These are phyloP conservation scores for Dothideomycetes sp. DNA, from an alignment of 2,329 filamentous ascomycete species.

Conservation along the genomic window DNA sequence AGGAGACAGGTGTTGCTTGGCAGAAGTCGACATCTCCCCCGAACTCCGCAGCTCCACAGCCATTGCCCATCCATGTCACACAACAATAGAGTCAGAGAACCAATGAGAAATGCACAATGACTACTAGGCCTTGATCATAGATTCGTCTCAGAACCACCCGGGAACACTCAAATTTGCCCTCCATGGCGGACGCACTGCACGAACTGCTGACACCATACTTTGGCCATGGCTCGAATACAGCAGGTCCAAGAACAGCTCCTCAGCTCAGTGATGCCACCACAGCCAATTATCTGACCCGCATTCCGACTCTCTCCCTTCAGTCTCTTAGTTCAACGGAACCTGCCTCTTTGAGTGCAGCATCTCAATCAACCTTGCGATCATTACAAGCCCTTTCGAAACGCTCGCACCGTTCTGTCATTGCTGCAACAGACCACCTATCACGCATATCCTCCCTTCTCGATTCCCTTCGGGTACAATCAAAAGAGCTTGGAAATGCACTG, in stretches of 20 bases:
- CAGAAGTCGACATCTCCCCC: too few species aligned
- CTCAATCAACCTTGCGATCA: conserved; percentile 71
- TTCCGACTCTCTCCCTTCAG: conserved; percentile 67
- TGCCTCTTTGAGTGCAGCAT: conserved; percentile 67
- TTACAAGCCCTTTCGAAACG: conserved; percentile 83
- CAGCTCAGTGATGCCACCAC: conserved; percentile 42
- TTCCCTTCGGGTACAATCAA: conserved; percentile 54
- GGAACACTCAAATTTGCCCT: too few species aligned
- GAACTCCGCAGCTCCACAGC: too few species aligned
- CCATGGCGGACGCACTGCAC: conserved; percentile 53
- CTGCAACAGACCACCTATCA: conserved; percentile 69
- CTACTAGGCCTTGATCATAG: too few species aligned
- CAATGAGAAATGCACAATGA: too few species aligned
- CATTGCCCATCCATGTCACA: too few species aligned
- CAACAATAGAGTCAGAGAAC: too few species aligned
- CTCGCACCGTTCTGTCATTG: conserved; percentile 76
- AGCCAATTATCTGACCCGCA: conserved; percentile 63
- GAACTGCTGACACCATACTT: conserved; percentile 61
- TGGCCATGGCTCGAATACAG: conserved; percentile 25
- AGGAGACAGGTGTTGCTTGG: too few species aligned
- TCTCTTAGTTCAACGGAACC: conserved; percentile 67
- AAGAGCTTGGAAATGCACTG: conserved; percentile 60
- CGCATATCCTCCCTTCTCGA: conserved; percentile 66
- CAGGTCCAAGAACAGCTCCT: conserved; percentile 28
- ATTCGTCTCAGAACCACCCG: too few species aligned